Evolutionary conservation across 1,284 basidiomycete genomes (phyloP), one percentile per base, ranked within the genome.

Genomic region (Tremellales sp.): DNA sequence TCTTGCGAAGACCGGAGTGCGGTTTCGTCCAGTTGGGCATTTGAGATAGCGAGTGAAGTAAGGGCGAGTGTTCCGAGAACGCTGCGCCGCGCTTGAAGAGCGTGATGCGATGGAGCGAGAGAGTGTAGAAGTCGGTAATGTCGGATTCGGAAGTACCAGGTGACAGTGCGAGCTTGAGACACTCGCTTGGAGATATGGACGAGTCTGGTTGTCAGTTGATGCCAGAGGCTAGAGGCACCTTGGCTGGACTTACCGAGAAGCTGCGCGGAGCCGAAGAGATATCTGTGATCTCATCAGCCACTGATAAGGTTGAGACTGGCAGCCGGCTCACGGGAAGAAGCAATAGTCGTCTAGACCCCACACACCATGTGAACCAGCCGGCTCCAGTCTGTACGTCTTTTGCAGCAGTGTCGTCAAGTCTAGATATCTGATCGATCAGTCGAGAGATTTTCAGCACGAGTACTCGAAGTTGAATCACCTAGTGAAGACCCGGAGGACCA

Each of bases 291-390:
- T 19, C 3, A 27, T 21, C 37, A 51, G 42, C 25, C n/a, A 23
- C 29, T 31, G 29, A 31, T 31, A 31, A 31, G 33, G 3, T 2
- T n/a, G 42, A 42, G 35, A 23, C 8, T 19, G 7, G 29, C 35
- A 2, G 29, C 17, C 3, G 11, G 54, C 64, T 54, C 15, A 67
- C 22, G 86, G 85, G 22, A 96, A 77, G 74, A 96, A 96, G 46
- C 81, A 83, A 55, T 87, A 96, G 69, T 99, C 96, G 68, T 99
- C 92, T 29, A 99, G 76, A 0, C 94, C 94, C 94, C 94, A 99
- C 0, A 97, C 94, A 7, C 94, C 94, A 65, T 98, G 96, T 56
- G 88, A 92, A 2, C 94, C 94, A 0, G 94, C 94, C 3, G 96
- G 94, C 73, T 98, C 94, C 6, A 98, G 82, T 40, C 80, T 83